A percentile compares a stretch with the other conserved stretches of the same genome.
Evolutionary conservation across 306 rosid genomes (phyloP).

Genomic region (Begonia fuchsioides): DNA sequence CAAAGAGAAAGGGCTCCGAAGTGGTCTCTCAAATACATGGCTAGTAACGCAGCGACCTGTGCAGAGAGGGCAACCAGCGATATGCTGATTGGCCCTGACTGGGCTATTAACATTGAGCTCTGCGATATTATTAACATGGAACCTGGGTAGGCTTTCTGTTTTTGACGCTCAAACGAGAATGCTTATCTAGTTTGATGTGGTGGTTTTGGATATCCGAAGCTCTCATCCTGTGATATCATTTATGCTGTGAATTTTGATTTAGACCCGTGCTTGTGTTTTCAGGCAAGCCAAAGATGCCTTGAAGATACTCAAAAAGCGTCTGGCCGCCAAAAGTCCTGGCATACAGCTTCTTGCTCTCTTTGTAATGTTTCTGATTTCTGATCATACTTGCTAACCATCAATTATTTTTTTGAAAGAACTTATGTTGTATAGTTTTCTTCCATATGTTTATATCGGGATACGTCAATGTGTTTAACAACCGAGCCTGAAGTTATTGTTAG

Average conservation of each 20-base stretch:
- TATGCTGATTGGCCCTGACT: slow-evolving; percentile 88
- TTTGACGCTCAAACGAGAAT: not conserved
- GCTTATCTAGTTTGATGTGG: not conserved
- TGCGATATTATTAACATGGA: slow-evolving; percentile 80
- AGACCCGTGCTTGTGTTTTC: slow-evolving; percentile 17
- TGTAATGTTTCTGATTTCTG: slow-evolving; percentile 19
- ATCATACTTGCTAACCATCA: too few relatives aligned
- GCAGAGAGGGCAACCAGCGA: slow-evolving; percentile 97
- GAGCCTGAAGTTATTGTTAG: too few relatives aligned
- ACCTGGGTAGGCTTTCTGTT: slow-evolving; percentile 39
- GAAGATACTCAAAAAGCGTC: slow-evolving; percentile 86
- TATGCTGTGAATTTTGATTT: not conserved
- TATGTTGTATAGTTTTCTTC: too few relatives aligned
- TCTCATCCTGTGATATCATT: not conserved
- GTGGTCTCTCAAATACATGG: slow-evolving; percentile 30
- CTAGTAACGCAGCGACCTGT: slow-evolving; percentile 50
- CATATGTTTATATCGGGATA: too few relatives aligned
- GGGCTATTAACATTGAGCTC: slow-evolving; percentile 88
- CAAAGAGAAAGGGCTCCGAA: not conserved
- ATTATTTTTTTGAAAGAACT: too few relatives aligned
- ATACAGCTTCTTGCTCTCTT: slow-evolving; percentile 85
- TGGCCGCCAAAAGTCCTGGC: slow-evolving; percentile 61
- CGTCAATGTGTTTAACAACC: too few relatives aligned
- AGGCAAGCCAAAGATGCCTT: slow-evolving; percentile 97
- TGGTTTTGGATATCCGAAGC: not conserved